phyloP scores from a whole-genome alignment of 2,329 filamentous ascomycete genomes.

The Pyricularia sp. region DNA sequence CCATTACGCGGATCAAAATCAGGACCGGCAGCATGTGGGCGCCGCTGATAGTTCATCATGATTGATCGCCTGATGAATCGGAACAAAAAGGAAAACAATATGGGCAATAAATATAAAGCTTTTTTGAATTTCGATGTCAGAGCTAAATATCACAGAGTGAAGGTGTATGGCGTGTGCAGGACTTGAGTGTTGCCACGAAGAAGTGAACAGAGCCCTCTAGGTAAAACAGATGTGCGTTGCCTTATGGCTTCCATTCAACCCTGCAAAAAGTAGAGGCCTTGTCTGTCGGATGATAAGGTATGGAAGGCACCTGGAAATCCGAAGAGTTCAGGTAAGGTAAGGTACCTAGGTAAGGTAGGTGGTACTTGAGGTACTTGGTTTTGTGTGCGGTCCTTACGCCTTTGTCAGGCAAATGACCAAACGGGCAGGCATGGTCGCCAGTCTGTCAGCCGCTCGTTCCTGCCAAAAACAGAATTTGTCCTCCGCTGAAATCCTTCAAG shows the following conservation, averaged over 20 bases:
- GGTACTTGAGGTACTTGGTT: too few relatives aligned
- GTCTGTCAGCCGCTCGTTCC: background rate
- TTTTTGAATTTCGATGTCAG: too few relatives aligned
- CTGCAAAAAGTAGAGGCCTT: too few relatives aligned
- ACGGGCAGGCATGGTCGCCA: background rate
- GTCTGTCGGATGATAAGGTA: too few relatives aligned
- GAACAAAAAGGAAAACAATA: too few relatives aligned
- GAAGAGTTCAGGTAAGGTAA: too few relatives aligned
- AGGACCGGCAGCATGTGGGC: background rate
- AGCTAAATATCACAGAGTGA: too few relatives aligned
- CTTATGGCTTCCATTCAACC: background rate
- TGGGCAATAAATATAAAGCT: too few relatives aligned
- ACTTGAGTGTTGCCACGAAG: background rate
- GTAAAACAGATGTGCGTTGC: background rate
- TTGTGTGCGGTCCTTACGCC: too few relatives aligned
- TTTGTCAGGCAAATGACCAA: background rate
- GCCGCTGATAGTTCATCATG: background rate
- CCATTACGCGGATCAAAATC: background rate
- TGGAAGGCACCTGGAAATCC: too few relatives aligned
- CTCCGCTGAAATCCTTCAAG: background rate
- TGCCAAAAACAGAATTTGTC: background rate
- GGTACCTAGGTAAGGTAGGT: too few relatives aligned
- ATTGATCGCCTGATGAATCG: background rate
- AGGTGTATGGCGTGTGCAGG: too few relatives aligned
- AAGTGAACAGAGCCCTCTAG: background rate